Conservation (phyloP, 1,284 basidiomycete species). For the Moniliophthora roreri region DNA sequence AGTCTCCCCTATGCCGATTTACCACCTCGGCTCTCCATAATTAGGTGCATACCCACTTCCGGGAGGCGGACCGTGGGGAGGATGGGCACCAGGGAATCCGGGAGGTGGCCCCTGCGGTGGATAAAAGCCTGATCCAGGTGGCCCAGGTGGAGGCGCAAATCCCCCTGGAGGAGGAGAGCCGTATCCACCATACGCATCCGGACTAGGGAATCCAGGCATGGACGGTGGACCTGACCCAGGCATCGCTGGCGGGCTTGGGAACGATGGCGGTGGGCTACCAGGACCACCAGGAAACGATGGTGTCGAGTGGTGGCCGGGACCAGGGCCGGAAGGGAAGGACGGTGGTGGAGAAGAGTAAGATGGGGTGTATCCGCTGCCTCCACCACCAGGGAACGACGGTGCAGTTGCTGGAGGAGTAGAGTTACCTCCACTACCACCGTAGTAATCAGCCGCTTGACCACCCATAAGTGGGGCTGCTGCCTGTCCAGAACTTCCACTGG, state of each 20-base stretch:
- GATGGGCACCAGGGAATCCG: conserved; percentile 24
- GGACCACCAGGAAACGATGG: conserved; percentile 18
- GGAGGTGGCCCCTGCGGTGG: conserved; percentile 10
- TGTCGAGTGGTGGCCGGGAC: background rate
- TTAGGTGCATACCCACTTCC: conserved; percentile 13
- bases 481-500: background rate
- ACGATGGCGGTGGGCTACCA: conserved; percentile 26
- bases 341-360: conserved; percentile 20
- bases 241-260: conserved; percentile 24
- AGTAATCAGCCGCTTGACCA: conserved; percentile 29
- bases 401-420: conserved; percentile 9
- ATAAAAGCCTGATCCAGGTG: conserved; percentile 7
- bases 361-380: conserved; percentile 11
- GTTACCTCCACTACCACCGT: conserved; percentile 15
- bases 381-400: conserved; percentile 5
- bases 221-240: conserved; percentile 18
- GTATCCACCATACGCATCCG: conserved; percentile 10
- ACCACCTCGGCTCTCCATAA: background rate
- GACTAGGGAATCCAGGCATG: conserved; percentile 12
- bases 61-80: conserved; percentile 18
- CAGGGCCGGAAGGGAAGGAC: conserved; percentile 8
- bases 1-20: no score
- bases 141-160: conserved; percentile 15
- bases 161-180: conserved; percentile 11
- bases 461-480: conserved; percentile 13